Evolutionary conservation across 176 grass and related monocot genomes (phyloP), one percentile per base, ranked within the genome.

Genomic region (Tillandsia leiboldiana): DNA sequence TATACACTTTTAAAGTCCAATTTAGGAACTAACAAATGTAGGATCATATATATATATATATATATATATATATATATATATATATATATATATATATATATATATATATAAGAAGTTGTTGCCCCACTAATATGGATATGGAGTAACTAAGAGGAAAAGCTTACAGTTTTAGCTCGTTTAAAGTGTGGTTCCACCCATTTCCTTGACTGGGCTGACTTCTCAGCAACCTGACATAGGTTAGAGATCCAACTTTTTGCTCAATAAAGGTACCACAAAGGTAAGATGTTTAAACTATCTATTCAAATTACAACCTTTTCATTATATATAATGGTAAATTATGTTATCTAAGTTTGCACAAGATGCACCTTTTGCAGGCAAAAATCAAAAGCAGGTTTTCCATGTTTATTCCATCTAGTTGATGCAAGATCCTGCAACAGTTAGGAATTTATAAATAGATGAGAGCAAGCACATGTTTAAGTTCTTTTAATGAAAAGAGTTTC

Each of bases 311-410:
- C 11, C n/a, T 47, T 14, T 18, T 11, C 26, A 70, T 53, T 26
- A 15, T 29, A 51, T 69, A 50, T 1, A 2, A 17, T 50, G 51
- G 9, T 50, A 20, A n/a, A 12, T 50, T 69, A 69, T 15, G 51
- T 10, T 20, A 50, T 47, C 23, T 56, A 58, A 71, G 56, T 26
- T 9, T 18, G 20, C 26, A 15, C 3, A 65, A 51, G 47, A 15
- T 10, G 11, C 10, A 64, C 58, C 72, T 74, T 74, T n/a, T 51
- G 57, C 5, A 74, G 59, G 48, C 50, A n/a, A 64, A 63, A 11
- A 51, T 74, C 71, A 14, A 73, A 9, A 63, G 71, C 33, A 74
- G 72, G 72, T 64, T 50, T 50, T 22, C 29, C 57, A 65, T 74
- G 59, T 59, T 8, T 10, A 22, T 74, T 49, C 72, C 72, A 74